Conservation (phyloP, 2,329 filamentous ascomycete genomes). For the Penicillium occitanis region DNA sequence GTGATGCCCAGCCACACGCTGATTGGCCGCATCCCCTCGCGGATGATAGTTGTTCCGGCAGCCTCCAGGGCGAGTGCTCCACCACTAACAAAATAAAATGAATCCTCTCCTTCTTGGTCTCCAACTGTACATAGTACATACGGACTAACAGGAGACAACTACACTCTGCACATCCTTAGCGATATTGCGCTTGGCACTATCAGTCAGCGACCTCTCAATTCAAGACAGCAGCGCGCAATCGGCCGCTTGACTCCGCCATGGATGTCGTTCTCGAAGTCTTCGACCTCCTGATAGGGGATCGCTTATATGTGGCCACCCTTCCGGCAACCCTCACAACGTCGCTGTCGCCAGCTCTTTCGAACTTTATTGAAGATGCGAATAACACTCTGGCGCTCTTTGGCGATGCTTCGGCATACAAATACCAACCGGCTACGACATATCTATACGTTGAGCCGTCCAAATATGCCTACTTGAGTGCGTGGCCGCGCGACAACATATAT, state of each 20-base stretch:
- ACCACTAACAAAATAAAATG: slow-evolving; percentile 2
- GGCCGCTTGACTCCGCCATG: slow-evolving; percentile 57
- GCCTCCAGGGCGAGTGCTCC: background rate
- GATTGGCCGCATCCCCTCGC: background rate
- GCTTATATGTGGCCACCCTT: slow-evolving; percentile 69
- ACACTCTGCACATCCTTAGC: too few relatives aligned
- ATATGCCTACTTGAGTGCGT: slow-evolving; percentile 76
- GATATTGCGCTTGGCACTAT: background rate
- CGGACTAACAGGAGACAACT: background rate
- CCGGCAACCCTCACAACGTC: slow-evolving; percentile 59
- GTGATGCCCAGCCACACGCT: slow-evolving; percentile 9
- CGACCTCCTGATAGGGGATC: slow-evolving; percentile 80
- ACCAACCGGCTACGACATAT: slow-evolving; percentile 70
- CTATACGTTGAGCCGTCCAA: slow-evolving; percentile 68
- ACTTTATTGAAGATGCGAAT: slow-evolving; percentile 56
- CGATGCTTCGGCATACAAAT: slow-evolving; percentile 50
- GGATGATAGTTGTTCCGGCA: background rate
- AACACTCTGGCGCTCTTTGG: slow-evolving; percentile 57
- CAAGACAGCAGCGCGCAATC: background rate
- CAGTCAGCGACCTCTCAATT: background rate
- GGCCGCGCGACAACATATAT: slow-evolving; percentile 72
- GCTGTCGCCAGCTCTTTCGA: slow-evolving; percentile 52
- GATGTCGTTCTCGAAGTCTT: slow-evolving; percentile 85
- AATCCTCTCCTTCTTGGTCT: background rate
- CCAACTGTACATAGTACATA: background rate